Evolutionary conservation across 495 filamentous ascomycete species (phyloP), one percentile per base, ranked within the genome.

Genomic region (Friedmanniomyces endolithicus): DNA sequence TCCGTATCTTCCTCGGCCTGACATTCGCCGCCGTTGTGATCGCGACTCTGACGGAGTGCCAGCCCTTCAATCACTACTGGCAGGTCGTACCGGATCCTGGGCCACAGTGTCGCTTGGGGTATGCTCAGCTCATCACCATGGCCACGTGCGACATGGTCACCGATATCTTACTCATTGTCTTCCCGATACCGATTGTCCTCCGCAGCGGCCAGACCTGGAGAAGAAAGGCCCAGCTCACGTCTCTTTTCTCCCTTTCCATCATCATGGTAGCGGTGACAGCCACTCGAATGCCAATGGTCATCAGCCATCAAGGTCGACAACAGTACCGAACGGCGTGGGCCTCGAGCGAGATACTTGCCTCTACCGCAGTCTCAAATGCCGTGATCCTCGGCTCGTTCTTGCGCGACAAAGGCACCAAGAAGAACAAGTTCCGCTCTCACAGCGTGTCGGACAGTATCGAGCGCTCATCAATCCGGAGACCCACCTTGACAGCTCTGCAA

Each of bases 61-160:
- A 81, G 31, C 90, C 92, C 17, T 86, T 94, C 60, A 46, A 67
- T 51, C 80, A 88, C 65, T 90, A 94, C 72, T 96, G 88, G 88
- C 89, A 95, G 67, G 87, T 96, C 7, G 68, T 81, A 20, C 92
- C 92, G 8, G 88, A 95, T 64, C 90, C 92, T 19, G 88, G 87
- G 23, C 80, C 85, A 12, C 74, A 77, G 58, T 98, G 92, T 70
- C 82, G 92, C 25, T 78, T 83, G 64, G 88, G 86, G 24, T 90
- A 85, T 63, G 83, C 79, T 31, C 87, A 96, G 59, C 78, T 97
- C 24, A 71, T 94, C 55, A 88, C 86, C 11, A 92, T 94, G 86
- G 90, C 85, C 2, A 75, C 78, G 19, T 84, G 84, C 64, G 90
- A 95, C 63, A 80, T 95, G 53, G 72, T 94, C 35, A 94, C 90